Evolutionary conservation across 441 rosid species (phyloP).

Genomic region (Isatis lusitanica): DNA sequence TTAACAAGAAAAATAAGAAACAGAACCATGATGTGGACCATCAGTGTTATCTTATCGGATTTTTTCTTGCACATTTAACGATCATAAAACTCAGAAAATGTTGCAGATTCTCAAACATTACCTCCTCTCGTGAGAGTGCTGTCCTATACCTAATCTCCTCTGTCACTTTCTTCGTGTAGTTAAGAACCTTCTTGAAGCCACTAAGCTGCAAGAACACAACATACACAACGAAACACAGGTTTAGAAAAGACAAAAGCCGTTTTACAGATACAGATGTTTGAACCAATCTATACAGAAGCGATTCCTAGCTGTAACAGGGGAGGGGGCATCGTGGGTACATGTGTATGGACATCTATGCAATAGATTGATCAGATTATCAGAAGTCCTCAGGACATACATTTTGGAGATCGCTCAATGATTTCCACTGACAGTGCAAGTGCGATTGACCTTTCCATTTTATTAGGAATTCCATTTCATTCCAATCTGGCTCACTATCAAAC

Average conservation of each 20-base stretch:
- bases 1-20: slow-evolving; percentile 12
- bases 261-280: not conserved
- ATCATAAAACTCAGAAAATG: slow-evolving; percentile 2
- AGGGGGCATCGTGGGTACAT: not conserved
- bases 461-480: slow-evolving; percentile 90
- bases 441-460: slow-evolving; percentile 99
- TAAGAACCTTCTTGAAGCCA: slow-evolving; percentile 95
- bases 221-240: not conserved
- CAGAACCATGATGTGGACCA: slow-evolving; percentile 17
- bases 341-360: slow-evolving; percentile 3
- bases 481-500: slow-evolving; percentile 81
- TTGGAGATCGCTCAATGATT: slow-evolving; percentile 78
- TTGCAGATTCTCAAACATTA: slow-evolving; percentile 37
- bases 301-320: not conserved
- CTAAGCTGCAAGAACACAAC: slow-evolving; percentile 70
- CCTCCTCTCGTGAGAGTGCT: slow-evolving; percentile 93
- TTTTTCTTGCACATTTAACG: slow-evolving; percentile 2
- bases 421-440: slow-evolving; percentile 99
- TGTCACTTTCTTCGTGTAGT: slow-evolving; percentile 87
- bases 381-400: slow-evolving; percentile 56
- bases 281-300: not conserved
- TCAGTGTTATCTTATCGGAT: not conserved
- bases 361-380: slow-evolving; percentile 14
- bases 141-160: slow-evolving; percentile 86
- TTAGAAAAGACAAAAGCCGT: slow-evolving; percentile 19